phyloP scores from a whole-genome alignment of 2,329 filamentous ascomycete genomes.

The Tothia fuscella region DNA sequence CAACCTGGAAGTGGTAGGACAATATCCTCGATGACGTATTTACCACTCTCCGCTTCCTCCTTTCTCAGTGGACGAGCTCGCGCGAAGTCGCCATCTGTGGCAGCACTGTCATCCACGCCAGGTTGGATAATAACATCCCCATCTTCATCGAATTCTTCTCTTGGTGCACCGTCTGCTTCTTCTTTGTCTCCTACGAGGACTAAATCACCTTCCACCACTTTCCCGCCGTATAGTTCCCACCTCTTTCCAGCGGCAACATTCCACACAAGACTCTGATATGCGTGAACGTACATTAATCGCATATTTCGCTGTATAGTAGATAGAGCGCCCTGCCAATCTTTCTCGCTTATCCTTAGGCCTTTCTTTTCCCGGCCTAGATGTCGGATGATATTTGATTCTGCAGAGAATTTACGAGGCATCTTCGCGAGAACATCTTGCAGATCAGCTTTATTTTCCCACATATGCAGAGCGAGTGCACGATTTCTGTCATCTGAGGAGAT shows the following conservation, averaged over 20 bases:
- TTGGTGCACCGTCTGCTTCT: constrained; percentile 23
- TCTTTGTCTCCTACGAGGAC: constrained; percentile 52
- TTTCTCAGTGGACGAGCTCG: constrained; percentile 63
- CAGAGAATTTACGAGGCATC: constrained; percentile 70
- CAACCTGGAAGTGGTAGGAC: constrained; percentile 89
- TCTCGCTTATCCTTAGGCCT: constrained; percentile 34
- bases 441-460: constrained; percentile 54
- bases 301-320: constrained; percentile 69
- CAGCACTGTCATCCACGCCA: constrained; percentile 42
- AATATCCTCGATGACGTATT: constrained; percentile 73
- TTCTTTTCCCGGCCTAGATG: constrained; percentile 47
- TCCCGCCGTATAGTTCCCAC: constrained; percentile 61
- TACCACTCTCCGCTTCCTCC: constrained; percentile 65
- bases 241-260: constrained; percentile 74
- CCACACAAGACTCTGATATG: constrained; percentile 92
- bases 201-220: constrained; percentile 75
- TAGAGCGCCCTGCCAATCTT: constrained; percentile 73
- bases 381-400: constrained; percentile 66
- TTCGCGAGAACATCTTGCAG: constrained; percentile 48
- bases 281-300: constrained; percentile 89
- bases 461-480: constrained; percentile 66
- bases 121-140: constrained; percentile 56
- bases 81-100: constrained; percentile 45
- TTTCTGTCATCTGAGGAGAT: constrained; percentile 64
- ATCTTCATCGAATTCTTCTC: constrained; percentile 40